Percentiles rank a stretch among this genome's conserved stretches.
Conservation (phyloP, 1,139 yeast genomes). For the Meyerozyma elateridarum region DNA sequence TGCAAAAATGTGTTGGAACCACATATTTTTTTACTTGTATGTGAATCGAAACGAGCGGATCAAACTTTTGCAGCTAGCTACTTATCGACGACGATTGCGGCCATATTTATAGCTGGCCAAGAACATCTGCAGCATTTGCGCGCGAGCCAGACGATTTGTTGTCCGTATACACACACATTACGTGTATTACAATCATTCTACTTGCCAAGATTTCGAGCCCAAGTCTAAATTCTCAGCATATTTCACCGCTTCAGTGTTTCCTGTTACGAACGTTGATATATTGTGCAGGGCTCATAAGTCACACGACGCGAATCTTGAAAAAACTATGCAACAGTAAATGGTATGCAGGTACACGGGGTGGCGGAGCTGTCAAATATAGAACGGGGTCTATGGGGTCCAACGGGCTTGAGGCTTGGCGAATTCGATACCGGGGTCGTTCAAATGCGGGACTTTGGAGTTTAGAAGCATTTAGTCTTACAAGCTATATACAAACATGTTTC, state of each 20-base stretch:
- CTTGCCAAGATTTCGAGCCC: constrained; percentile 1
- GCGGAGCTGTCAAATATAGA: not conserved
- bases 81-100: too few relatives aligned
- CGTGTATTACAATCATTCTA: too few relatives aligned
- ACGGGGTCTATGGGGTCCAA: not conserved
- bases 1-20: constrained; percentile 2
- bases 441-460: not conserved
- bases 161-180: too few relatives aligned
- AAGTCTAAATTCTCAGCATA: not conserved
- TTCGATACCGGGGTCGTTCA: not conserved
- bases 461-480: too few relatives aligned
- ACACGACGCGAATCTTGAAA: constrained; percentile 1
- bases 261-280: constrained; percentile 3
- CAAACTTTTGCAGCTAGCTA: too few relatives aligned
- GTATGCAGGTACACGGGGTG: constrained; percentile 2
- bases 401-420: constrained; percentile 2
- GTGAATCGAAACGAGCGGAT: too few relatives aligned
- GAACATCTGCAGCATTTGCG: too few relatives aligned
- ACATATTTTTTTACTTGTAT: not conserved
- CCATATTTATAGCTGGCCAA: too few relatives aligned
- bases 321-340: not conserved
- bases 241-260: constrained; percentile 3
- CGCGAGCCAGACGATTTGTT: too few relatives aligned
- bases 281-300: constrained; percentile 1
- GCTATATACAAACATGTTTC: too few relatives aligned